Percentiles rank a stretch among this genome's conserved stretches.
These are phyloP conservation scores for Rubia occidens DNA, from an alignment of 305 asterid species.

Conservation along the genomic window DNA sequence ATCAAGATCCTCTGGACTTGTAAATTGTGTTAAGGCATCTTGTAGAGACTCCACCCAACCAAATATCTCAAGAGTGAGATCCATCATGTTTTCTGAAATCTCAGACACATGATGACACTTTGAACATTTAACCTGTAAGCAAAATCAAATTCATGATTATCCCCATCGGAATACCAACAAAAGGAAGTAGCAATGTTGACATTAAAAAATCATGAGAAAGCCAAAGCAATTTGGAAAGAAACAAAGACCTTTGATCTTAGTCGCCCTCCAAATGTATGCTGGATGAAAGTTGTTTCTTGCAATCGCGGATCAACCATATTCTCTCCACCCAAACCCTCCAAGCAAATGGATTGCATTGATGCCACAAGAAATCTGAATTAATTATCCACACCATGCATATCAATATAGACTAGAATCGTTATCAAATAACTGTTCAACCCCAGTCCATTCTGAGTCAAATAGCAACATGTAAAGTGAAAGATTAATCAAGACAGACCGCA, in stretches of 20 bases:
- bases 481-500: constrained; percentile 36
- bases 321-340: constrained; percentile 73
- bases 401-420: neutral
- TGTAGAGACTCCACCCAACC: constrained; percentile 75
- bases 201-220: neutral
- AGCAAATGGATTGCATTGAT: constrained; percentile 76
- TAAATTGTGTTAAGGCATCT: constrained; percentile 75
- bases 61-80: constrained; percentile 68
- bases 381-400: constrained; percentile 5
- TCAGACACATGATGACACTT: constrained; percentile 63
- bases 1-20: constrained; percentile 73
- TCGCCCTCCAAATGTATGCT: constrained; percentile 67
- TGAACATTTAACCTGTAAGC: constrained; percentile 62
- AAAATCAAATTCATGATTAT: constrained; percentile 4
- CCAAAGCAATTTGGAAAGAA: constrained; percentile 5
- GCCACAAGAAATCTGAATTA: constrained; percentile 62
- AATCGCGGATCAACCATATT: constrained; percentile 48
- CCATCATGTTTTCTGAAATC: constrained; percentile 71
- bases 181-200: neutral
- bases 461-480: neutral
- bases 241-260: constrained; percentile 67
- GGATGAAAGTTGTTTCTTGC: constrained; percentile 86
- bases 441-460: neutral
- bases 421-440: neutral
- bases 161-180: constrained; percentile 8